Evolutionary conservation across 73 alveolate species (phyloP).

Genomic region (Paramecium biaurelia): DNA sequence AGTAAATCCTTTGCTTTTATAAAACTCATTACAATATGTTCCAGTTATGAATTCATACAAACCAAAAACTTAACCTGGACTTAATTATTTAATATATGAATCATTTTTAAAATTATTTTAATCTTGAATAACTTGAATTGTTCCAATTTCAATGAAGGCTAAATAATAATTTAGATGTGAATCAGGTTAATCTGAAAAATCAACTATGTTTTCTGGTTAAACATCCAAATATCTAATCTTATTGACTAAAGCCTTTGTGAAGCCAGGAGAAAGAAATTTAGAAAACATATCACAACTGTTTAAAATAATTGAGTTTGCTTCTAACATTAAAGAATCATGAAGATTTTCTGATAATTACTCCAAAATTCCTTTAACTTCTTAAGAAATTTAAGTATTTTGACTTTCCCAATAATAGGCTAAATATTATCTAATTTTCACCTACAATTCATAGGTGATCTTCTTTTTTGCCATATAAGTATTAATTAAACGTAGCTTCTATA

Average conservation of each 20-base stretch:
- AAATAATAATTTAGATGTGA: neutral
- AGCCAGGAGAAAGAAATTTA: neutral
- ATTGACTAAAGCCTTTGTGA: neutral
- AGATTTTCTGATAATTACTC: slow-evolving; percentile 15
- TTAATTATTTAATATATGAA: neutral
- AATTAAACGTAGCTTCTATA: neutral
- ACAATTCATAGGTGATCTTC: neutral
- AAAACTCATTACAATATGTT: neutral
- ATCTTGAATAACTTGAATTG: neutral
- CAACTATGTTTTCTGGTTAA: neutral
- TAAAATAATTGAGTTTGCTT: neutral
- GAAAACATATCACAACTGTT: neutral
- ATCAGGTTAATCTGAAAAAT: neutral
- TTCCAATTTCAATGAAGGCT: neutral
- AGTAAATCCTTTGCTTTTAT: slow-evolving; percentile 1
- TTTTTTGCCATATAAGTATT: neutral
- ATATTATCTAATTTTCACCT: neutral
- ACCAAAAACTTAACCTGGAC: neutral
- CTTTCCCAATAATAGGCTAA: neutral
- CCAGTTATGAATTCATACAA: neutral
- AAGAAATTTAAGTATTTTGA: neutral
- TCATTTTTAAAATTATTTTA: neutral
- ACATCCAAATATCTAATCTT: neutral
- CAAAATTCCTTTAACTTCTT: neutral
- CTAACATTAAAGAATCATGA: neutral